A percentile compares a stretch with the other conserved stretches of the same genome.
These are phyloP conservation scores for Saccharomycopsis guyanensis DNA, from an alignment of 805 yeast genomes.

Conservation along the genomic window DNA sequence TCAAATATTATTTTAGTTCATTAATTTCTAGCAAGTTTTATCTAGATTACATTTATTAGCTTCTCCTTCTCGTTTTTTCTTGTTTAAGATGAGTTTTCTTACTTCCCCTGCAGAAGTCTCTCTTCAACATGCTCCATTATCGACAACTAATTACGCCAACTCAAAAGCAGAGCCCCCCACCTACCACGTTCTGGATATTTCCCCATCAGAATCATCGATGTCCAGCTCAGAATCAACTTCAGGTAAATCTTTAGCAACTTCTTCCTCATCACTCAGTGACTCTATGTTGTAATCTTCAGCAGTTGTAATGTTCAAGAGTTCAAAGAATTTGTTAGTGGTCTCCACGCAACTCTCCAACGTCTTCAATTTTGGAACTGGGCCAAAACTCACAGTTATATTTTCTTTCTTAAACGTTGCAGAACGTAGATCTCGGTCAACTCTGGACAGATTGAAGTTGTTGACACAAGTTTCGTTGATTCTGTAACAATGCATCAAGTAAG, in stretches of 20 bases:
- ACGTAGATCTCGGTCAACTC: conserved; percentile 11
- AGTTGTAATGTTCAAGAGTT: background rate
- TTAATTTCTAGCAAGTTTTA: too few relatives aligned
- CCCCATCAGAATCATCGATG: background rate
- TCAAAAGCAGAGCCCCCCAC: background rate
- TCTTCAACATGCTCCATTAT: too few relatives aligned
- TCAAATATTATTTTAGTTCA: too few relatives aligned
- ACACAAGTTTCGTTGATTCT: conserved; percentile 2
- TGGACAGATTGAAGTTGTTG: conserved; percentile 9
- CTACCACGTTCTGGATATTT: conserved; percentile 2
- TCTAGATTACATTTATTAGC: too few relatives aligned
- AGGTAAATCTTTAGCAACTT: background rate
- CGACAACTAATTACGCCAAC: background rate
- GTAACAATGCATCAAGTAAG: conserved; percentile 5
- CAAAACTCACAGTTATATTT: background rate
- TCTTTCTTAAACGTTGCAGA: background rate
- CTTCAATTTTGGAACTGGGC: background rate
- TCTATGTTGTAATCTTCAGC: background rate
- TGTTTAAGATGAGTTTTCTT: too few relatives aligned
- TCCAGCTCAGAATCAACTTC: background rate
- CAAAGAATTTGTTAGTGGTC: background rate
- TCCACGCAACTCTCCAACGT: background rate
- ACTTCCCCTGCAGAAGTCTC: too few relatives aligned
- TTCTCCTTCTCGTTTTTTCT: too few relatives aligned
- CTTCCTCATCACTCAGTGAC: background rate